A percentile compares a stretch with the other conserved stretches of the same genome.
Evolutionary conservation across 768 basidiomycete species (phyloP).

Genomic region (Mycena alexandri): DNA sequence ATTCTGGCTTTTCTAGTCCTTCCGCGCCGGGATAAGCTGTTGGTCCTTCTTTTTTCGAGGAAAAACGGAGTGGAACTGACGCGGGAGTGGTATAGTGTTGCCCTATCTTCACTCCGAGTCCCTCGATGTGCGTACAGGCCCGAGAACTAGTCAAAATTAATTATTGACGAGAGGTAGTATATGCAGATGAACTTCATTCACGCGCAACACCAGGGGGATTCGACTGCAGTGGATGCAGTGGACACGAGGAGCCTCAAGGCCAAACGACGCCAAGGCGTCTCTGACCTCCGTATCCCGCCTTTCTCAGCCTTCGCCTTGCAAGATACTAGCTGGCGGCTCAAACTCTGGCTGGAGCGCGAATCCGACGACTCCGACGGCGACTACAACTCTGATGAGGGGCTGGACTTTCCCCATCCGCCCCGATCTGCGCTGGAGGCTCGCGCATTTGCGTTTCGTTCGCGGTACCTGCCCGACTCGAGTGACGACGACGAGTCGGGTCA

Average conservation of each 20-base stretch:
- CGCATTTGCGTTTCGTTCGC: not conserved
- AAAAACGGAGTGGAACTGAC: too few species aligned
- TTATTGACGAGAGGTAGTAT: not conserved
- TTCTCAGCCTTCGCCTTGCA: slow-evolving; percentile 6
- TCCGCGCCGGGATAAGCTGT: too few species aligned
- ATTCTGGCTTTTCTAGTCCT: too few species aligned
- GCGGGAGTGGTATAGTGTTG: too few species aligned
- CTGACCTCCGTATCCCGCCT: slow-evolving; percentile 27
- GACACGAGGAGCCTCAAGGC: slow-evolving; percentile 21
- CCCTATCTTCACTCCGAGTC: too few species aligned
- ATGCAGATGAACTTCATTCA: not conserved
- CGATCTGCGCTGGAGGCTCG: not conserved
- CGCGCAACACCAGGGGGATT: not conserved
- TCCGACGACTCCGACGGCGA: not conserved
- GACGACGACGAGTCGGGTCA: not conserved
- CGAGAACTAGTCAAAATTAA: too few species aligned
- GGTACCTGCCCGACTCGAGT: not conserved
- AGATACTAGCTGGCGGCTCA: too few species aligned
- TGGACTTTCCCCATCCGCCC: slow-evolving; percentile 8
- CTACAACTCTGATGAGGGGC: not conserved
- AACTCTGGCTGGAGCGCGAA: not conserved
- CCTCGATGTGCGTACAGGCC: too few species aligned
- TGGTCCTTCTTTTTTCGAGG: too few species aligned
- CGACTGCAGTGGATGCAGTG: not conserved
- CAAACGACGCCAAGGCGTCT: slow-evolving; percentile 29